Percentiles rank a stretch among this genome's conserved stretches.
phyloP scores from a whole-genome alignment of 2,329 filamentous ascomycete genomes.

The Xylariomycetidae sp. region DNA sequence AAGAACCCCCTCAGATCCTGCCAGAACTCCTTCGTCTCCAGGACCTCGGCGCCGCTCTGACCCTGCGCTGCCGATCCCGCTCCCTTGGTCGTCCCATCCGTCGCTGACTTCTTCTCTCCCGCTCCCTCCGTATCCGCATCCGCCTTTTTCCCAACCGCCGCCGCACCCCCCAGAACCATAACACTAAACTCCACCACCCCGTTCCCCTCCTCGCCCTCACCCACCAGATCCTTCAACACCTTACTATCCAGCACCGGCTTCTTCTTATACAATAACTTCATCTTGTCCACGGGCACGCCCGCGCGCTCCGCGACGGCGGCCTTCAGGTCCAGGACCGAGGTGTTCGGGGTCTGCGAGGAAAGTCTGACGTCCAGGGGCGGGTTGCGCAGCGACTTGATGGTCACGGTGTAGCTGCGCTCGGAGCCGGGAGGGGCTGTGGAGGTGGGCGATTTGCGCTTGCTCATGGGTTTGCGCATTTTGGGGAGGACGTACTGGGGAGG shows the following conservation, averaged over 20 bases:
- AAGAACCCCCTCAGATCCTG: constrained; percentile 76
- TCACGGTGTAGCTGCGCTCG: constrained; percentile 52
- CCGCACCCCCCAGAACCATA: constrained; percentile 78
- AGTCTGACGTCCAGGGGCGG: constrained; percentile 66
- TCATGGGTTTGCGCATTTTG: constrained; percentile 55
- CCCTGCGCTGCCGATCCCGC: constrained; percentile 43
- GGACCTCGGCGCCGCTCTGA: constrained; percentile 52
- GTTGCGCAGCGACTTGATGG: constrained; percentile 73
- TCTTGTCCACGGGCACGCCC: constrained; percentile 65
- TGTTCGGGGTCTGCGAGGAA: constrained; percentile 57
- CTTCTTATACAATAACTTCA: constrained; percentile 82
- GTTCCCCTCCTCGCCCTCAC: constrained; percentile 37
- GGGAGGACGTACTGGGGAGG: constrained; percentile 65
- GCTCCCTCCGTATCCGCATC: constrained; percentile 29
- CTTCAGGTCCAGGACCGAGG: constrained; percentile 77
- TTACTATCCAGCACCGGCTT: constrained; percentile 79
- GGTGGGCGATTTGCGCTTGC: constrained; percentile 25
- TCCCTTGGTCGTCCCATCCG: constrained; percentile 29
- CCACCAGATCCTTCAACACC: constrained; percentile 68
- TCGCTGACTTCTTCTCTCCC: constrained; percentile 33
- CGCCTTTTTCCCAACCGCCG: constrained; percentile 32
- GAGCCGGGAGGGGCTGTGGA: constrained; percentile 45
- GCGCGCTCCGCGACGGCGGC: constrained; percentile 59
- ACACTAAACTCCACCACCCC: constrained; percentile 69
- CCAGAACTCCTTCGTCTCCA: constrained; percentile 79